Conservation (phyloP, 352 stramenopile species). For the Pythium folliculosum region DNA sequence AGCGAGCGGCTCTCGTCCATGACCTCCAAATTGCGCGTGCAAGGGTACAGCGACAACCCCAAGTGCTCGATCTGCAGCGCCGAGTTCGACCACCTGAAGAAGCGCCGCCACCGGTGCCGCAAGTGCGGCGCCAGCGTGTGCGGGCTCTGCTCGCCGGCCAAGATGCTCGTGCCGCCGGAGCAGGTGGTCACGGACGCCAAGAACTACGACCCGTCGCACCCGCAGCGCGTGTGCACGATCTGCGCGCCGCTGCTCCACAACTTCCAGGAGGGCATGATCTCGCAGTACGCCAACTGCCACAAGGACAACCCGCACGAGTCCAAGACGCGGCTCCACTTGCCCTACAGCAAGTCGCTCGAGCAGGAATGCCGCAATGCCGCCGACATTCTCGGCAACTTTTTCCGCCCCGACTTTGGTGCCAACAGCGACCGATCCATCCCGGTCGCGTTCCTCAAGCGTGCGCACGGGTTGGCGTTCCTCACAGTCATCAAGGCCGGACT, state of each 20-base stretch:
- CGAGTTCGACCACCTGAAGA: slow-evolving; percentile 72
- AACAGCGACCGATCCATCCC: slow-evolving; percentile 81
- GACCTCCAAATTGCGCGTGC: slow-evolving; percentile 34
- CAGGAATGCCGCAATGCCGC: slow-evolving; percentile 73
- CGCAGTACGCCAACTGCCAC: slow-evolving; percentile 79
- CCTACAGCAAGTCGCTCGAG: slow-evolving; percentile 73
- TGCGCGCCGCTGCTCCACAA: slow-evolving; percentile 75
- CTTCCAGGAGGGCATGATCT: slow-evolving; percentile 69
- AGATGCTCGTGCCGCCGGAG: slow-evolving; percentile 77
- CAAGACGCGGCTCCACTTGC: slow-evolving; percentile 72
- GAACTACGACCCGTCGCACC: slow-evolving; percentile 68
- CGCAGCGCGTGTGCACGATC: slow-evolving; percentile 81
- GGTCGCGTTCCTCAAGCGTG: slow-evolving; percentile 76
- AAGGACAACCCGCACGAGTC: slow-evolving; percentile 80
- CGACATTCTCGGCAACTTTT: slow-evolving; percentile 85
- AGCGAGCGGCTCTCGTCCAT: slow-evolving; percentile 24
- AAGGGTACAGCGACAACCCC: slow-evolving; percentile 54
- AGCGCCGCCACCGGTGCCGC: slow-evolving; percentile 66
- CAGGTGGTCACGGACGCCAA: slow-evolving; percentile 57
- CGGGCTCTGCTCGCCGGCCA: slow-evolving; percentile 62
- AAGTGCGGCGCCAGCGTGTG: slow-evolving; percentile 78
- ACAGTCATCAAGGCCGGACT: slow-evolving; percentile 85
- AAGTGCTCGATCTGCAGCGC: slow-evolving; percentile 80
- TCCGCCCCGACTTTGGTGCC: slow-evolving; percentile 60
- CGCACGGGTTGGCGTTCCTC: slow-evolving; percentile 82